phyloP scores from a whole-genome alignment of 192 early-diverging fungal genomes.

The Chytriomyces sp. region DNA sequence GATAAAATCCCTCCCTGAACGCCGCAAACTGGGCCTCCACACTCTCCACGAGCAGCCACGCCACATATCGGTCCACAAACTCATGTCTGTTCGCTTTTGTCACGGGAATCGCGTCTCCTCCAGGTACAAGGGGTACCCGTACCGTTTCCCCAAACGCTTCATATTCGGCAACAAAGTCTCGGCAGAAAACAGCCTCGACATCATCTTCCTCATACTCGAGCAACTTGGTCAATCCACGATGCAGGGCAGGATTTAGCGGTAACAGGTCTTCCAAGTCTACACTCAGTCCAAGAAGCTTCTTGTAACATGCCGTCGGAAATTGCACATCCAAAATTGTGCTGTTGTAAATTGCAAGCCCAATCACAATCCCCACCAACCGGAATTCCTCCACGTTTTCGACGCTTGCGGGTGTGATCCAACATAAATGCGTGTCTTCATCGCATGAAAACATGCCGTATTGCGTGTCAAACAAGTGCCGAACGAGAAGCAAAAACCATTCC shows the following conservation, averaged over 20 bases:
- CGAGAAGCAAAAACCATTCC: constrained; percentile 91
- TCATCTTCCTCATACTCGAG: constrained; percentile 75
- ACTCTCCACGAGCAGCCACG: constrained; percentile 70
- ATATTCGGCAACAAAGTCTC: constrained; percentile 73
- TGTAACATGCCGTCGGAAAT: constrained; percentile 83
- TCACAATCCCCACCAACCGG: constrained; percentile 82
- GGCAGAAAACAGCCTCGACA: constrained; percentile 76
- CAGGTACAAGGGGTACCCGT: constrained; percentile 64
- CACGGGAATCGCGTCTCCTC: constrained; percentile 72
- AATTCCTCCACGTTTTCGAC: constrained; percentile 74
- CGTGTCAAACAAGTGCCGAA: constrained; percentile 84
- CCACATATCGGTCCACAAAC: constrained; percentile 75
- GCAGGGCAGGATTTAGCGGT: constrained; percentile 76
- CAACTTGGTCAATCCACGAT: constrained; percentile 76
- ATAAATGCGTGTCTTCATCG: constrained; percentile 80
- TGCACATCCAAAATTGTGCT: constrained; percentile 90
- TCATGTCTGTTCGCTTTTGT: constrained; percentile 75
- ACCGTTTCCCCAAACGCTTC: constrained; percentile 59
- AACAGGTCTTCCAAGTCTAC: constrained; percentile 76
- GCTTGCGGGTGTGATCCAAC: constrained; percentile 75
- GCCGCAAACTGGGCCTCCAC: constrained; percentile 71
- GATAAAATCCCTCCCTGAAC: constrained; percentile 75
- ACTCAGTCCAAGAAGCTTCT: constrained; percentile 77
- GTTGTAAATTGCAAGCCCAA: constrained; percentile 93
- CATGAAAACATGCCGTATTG: constrained; percentile 84